A percentile compares a stretch with the other conserved stretches of the same genome.
These are phyloP conservation scores for Ammopiptanthus mongolicus DNA, from an alignment of 306 rosid species.

Conservation along the genomic window DNA sequence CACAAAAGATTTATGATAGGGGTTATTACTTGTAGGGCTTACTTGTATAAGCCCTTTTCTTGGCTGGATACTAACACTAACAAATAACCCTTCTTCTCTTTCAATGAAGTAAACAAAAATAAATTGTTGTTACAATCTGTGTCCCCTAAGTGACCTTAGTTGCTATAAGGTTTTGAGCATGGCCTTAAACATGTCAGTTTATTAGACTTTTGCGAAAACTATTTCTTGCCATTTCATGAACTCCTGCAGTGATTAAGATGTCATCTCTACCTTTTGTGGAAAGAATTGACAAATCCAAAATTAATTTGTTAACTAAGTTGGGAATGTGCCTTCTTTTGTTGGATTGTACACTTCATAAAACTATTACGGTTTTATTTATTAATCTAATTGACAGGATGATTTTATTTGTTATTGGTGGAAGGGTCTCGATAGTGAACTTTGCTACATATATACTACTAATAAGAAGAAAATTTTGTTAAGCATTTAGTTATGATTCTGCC, in stretches of 20 bases:
- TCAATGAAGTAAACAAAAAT: background rate
- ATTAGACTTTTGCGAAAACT: background rate
- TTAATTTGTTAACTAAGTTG: background rate
- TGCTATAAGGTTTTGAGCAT: background rate
- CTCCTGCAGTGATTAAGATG: constrained; percentile 3
- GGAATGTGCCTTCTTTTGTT: background rate
- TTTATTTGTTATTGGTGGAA: background rate
- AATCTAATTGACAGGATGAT: background rate
- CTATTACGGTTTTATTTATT: background rate
- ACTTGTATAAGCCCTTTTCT: background rate
- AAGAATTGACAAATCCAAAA: background rate
- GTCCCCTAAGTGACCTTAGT: background rate
- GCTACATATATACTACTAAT: background rate
- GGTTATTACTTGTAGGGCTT: background rate
- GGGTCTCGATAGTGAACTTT: background rate
- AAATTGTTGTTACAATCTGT: background rate
- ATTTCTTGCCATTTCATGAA: background rate
- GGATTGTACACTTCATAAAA: background rate
- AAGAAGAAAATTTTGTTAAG: background rate
- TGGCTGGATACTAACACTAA: background rate
- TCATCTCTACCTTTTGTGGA: background rate
- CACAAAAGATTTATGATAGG: background rate
- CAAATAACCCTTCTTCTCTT: background rate
- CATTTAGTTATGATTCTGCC: background rate
- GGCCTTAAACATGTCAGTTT: background rate